Evolutionary conservation across 2,329 filamentous ascomycete species (phyloP), one percentile per base, ranked within the genome.

Genomic region (Aspergillus brunneoviolaceus): DNA sequence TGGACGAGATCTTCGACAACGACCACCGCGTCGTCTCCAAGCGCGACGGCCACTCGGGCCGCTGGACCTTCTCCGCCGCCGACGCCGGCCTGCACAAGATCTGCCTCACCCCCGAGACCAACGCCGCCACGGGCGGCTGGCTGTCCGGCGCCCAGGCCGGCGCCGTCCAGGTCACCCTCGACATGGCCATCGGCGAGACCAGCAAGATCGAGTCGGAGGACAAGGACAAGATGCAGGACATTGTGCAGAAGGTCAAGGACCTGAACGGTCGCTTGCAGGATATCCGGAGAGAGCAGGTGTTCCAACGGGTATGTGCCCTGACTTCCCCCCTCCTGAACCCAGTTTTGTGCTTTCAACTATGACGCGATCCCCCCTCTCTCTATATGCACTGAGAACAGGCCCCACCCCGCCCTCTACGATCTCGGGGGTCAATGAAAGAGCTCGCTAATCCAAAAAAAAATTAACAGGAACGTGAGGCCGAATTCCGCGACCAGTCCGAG

Each of bases 401-500:
- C 21, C 21, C 21, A 21, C 21, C 21, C 21, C 21, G 21, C 27
- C 27, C 27, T 29, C 27, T 29, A 9, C 27, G 23, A 23, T 29
- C 9, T 7, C 27, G 2, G 2, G 6, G 2, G 9, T 29, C 3
- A 35, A 35, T 35, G 33, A 16, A 35, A 2, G 5, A 12, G 11
- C 14, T 35, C 4, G 33, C 33, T 45, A 45, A 45, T 2, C 16
- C 5, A 6, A 6, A 14, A 14, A 4, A 11, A 21, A 12, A 12
- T 27, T 23, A 57, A 6, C 39, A 97, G 91, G 95, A 98, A 84
- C 91, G 95, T 67, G 95, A 99, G 76, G 92, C 92, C 70, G 93
- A 98, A 76, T 99, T 99, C 84, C 87, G 95, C 80, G 95, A 99
- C 79, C 95, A 98, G 79, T 97, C 92, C 70, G 95, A 99, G 79